Evolutionary conservation across 345 rosid species (phyloP).

Genomic region (Eucalyptus coolabah): DNA sequence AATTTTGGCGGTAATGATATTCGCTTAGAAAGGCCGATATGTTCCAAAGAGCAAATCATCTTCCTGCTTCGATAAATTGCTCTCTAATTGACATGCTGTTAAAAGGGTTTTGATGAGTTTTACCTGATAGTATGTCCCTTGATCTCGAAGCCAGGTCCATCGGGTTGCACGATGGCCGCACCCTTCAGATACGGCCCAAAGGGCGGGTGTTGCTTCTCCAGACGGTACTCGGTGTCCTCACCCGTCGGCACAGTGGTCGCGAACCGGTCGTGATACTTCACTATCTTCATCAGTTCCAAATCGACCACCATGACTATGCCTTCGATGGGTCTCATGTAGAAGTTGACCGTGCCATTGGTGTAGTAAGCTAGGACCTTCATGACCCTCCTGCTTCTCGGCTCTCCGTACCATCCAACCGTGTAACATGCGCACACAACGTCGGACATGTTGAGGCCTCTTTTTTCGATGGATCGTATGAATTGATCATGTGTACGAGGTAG

Average conservation of each 20-base stretch:
- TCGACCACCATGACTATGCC: neutral
- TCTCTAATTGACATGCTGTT: too few species aligned
- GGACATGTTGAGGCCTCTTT: constrained; percentile 35
- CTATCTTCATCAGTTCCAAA: neutral
- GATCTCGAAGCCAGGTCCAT: neutral
- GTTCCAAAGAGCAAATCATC: too few species aligned
- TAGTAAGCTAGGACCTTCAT: neutral
- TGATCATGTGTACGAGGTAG: constrained; percentile 35
- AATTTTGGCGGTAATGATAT: too few species aligned
- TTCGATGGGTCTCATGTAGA: neutral
- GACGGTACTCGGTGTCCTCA: constrained; percentile 50
- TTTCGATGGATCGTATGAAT: constrained; percentile 27
- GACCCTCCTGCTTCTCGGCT: neutral
- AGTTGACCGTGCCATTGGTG: neutral
- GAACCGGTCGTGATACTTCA: neutral
- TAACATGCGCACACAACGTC: constrained; percentile 53
- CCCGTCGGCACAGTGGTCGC: constrained; percentile 34
- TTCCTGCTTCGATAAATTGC: too few species aligned
- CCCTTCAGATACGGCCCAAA: neutral
- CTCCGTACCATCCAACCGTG: constrained; percentile 64
- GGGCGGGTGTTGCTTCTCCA: constrained; percentile 5
- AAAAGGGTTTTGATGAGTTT: neutral
- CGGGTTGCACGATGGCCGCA: neutral
- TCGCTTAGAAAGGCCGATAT: too few species aligned
- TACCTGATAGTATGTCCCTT: neutral